A percentile compares a stretch with the other conserved stretches of the same genome.
These are phyloP conservation scores for Phytophthora crassamura DNA, from an alignment of 352 stramenopile species.

Conservation along the genomic window DNA sequence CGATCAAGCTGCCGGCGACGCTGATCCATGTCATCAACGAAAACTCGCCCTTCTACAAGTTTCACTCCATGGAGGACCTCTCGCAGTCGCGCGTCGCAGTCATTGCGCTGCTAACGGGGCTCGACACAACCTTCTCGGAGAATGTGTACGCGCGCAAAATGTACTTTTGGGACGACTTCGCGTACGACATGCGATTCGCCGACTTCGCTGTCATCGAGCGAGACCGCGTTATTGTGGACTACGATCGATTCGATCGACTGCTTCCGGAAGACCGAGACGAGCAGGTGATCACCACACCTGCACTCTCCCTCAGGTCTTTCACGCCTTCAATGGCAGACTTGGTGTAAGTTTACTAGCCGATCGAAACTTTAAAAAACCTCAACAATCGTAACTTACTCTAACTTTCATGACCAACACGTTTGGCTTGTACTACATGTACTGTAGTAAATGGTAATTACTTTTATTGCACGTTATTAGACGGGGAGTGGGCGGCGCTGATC, in stretches of 20 bases:
- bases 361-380: neutral
- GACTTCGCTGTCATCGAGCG: slow-evolving; percentile 80
- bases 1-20: slow-evolving; percentile 82
- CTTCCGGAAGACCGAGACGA: slow-evolving; percentile 45
- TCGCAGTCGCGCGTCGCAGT: slow-evolving; percentile 76
- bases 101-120: slow-evolving; percentile 77
- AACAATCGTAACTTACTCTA: too few species aligned
- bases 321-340: slow-evolving; percentile 22
- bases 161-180: slow-evolving; percentile 92
- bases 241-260: slow-evolving; percentile 67
- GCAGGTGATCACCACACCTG: slow-evolving; percentile 30
- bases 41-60: slow-evolving; percentile 81
- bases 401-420: too few species aligned
- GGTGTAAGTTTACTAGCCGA: slow-evolving; percentile 14
- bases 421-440: neutral
- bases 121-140: slow-evolving; percentile 88
- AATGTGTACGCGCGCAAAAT: slow-evolving; percentile 89
- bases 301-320: slow-evolving; percentile 23
- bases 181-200: slow-evolving; percentile 76
- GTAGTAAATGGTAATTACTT: slow-evolving; percentile 5
- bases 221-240: slow-evolving; percentile 74
- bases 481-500: slow-evolving; percentile 10
- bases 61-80: slow-evolving; percentile 75
- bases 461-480: slow-evolving; percentile 32
- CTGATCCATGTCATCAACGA: slow-evolving; percentile 87